Base-by-base conservation (phyloP, 2,329 filamentous ascomycete species). In the Claviceps maximensis region DNA sequence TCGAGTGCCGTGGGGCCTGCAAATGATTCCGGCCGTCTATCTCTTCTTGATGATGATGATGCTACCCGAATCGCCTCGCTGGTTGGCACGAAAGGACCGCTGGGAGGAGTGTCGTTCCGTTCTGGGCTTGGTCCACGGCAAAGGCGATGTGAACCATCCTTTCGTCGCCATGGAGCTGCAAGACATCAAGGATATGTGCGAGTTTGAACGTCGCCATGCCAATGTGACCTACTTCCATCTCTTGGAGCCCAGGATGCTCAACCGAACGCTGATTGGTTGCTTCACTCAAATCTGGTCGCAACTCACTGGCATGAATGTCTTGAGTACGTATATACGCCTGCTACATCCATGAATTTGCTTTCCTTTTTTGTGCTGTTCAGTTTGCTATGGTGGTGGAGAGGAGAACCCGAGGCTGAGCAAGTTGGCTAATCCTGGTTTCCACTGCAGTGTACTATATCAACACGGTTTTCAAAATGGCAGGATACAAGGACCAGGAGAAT, bases 211-310 rank as follows among this genome's bases (percentile, higher is more conserved):
- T 19, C 71, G 75, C 27, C 85, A 87, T 63, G 71, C 80, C 15
- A 76, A 89, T 58, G 83, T 87, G 21, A 80, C 79, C 9, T 88
- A 86, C 63, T 59, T 82, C 2, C 86, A 91, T 62, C 76, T 93
- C 1, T 77, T 93, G 69, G 78, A 76, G 58, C 85, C 86, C 80
- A 40, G 84, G 81, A 71, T 78, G 63, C 69, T 78, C 63, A 72
- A 73, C 60, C 69, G 77, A 3, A 79, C 77, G 1, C 42, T 76
- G 2, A 76, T 73, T 49, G 77, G 72, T 4, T 65, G 77, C 15
- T 74, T 71, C 23, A 76, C 73, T 0, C 77, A 80, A 62, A 72
- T 79, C 17, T 80, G 71, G 76, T 76, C 78, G 42, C 78, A 80
- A 48, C 61, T 80, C 17, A 71, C 76, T 0, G 77, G 77, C 7